Conservation (phyloP, 2,329 filamentous ascomycete genomes). For the Podosphaera xanthii region DNA sequence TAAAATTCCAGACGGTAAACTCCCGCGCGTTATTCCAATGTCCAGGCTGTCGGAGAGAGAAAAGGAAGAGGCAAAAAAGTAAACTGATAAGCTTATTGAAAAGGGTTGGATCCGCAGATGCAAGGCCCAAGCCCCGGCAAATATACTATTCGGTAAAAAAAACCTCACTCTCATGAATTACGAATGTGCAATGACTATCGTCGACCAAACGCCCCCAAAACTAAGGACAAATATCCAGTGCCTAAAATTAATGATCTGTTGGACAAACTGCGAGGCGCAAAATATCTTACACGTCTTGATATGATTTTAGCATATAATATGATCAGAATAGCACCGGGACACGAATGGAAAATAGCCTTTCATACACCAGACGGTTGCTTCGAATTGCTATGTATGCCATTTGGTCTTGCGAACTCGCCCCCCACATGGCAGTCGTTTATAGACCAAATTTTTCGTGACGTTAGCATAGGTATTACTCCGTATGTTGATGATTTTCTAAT, state of each 20-base stretch:
- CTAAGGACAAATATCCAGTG: slow-evolving; percentile 1
- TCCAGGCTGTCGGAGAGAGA: background rate
- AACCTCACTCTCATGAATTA: background rate
- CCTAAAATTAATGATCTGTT: background rate
- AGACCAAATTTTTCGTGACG: background rate
- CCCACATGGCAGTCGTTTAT: background rate
- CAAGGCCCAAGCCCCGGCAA: background rate
- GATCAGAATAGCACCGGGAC: background rate
- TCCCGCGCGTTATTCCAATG: no score
- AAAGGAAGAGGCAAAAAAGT: background rate
- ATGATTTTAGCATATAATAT: background rate
- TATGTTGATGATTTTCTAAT: background rate
- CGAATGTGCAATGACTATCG: background rate
- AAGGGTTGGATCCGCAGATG: background rate
- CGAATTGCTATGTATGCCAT: background rate
- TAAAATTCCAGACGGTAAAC: no score
- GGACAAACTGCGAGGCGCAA: background rate
- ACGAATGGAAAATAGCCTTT: background rate
- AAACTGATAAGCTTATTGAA: background rate
- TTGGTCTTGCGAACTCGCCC: background rate
- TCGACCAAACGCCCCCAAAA: background rate
- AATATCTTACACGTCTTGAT: background rate
- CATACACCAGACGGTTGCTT: background rate
- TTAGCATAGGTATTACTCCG: background rate
- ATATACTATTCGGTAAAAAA: background rate